Conservation (phyloP, 179 eudicot species). For the Carnegiea gigantea region DNA sequence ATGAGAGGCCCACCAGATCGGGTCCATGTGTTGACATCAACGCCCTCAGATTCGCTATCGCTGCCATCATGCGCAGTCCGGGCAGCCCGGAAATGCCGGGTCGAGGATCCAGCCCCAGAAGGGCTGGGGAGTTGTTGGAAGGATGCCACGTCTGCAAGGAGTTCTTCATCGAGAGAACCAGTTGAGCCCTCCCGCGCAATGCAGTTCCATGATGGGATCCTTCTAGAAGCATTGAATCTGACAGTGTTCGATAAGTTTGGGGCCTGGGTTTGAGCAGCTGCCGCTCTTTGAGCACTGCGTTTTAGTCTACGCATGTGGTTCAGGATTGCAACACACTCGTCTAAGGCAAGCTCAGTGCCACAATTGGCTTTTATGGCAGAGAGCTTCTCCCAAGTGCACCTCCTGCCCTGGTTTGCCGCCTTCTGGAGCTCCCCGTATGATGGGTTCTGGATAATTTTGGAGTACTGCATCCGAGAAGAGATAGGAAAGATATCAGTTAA, state of each 20-base stretch:
- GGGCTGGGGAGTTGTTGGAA: conserved; percentile 42
- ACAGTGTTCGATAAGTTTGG: conserved; percentile 35
- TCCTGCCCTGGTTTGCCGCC: conserved; percentile 95
- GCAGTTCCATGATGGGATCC: conserved; percentile 97
- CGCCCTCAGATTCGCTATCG: conserved; percentile 74
- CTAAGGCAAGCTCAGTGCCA: conserved; percentile 86
- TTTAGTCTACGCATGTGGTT: conserved; percentile 94
- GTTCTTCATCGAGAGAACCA: conserved; percentile 92
- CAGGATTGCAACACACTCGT: conserved; percentile 77
- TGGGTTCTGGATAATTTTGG: conserved; percentile 89
- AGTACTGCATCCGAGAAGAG: conserved; percentile 44
- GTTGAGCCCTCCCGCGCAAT: conserved; percentile 92
- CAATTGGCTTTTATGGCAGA: conserved; percentile 97
- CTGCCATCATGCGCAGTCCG: conserved; percentile 59
- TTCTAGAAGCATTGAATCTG: conserved; percentile 63
- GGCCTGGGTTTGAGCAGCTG: conserved; percentile 44
- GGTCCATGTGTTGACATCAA: conserved; percentile 76
- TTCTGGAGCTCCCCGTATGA: conserved; percentile 82
- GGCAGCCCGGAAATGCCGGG: conserved; percentile 37
- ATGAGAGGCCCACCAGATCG: conserved; percentile 93
- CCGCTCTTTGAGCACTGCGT: conserved; percentile 65
- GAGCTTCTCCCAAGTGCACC: conserved; percentile 98
- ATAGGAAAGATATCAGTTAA: conserved; percentile 9
- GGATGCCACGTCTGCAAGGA: conserved; percentile 53
- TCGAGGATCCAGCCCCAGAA: conserved; percentile 29